A percentile compares a stretch with the other conserved stretches of the same genome.
Conservation (phyloP, 768 basidiomycete species). For the Chalciporus piperatus region DNA sequence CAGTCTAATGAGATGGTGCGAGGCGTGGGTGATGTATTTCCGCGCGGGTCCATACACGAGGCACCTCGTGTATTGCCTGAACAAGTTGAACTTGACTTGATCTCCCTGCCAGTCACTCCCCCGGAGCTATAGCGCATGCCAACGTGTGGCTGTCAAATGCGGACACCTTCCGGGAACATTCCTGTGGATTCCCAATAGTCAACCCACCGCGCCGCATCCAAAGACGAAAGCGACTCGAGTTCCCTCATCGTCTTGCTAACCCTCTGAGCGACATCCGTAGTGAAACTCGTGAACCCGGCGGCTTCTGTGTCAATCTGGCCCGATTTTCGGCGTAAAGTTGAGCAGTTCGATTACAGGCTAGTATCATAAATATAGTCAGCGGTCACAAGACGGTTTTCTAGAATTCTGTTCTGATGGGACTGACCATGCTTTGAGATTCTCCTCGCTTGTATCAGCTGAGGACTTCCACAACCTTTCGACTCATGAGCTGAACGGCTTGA, state of each 20-base stretch:
- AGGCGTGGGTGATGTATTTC: background rate
- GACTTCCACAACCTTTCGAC: conserved; percentile 4
- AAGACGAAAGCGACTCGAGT: conserved; percentile 23
- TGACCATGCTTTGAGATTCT: conserved; percentile 29
- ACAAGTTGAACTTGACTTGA: background rate
- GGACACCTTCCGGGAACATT: conserved; percentile 17
- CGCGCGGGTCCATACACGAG: background rate
- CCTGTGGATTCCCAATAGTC: conserved; percentile 36
- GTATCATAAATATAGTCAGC: conserved; percentile 6
- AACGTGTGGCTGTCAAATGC: background rate
- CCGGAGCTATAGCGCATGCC: background rate
- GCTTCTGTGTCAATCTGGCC: background rate
- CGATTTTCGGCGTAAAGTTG: conserved; percentile 13
- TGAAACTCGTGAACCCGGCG: conserved; percentile 14
- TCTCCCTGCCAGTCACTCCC: background rate
- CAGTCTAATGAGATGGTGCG: background rate
- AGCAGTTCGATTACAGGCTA: conserved; percentile 36
- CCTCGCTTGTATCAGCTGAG: conserved; percentile 14
- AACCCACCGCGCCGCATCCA: conserved; percentile 35
- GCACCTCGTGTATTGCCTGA: conserved; percentile 4
- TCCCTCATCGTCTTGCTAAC: conserved; percentile 35
- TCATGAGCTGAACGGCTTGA: conserved; percentile 36
- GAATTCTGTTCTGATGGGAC: conserved; percentile 25
- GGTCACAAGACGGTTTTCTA: conserved; percentile 35
- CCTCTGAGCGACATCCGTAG: conserved; percentile 26